These are phyloP conservation scores for Aspergillus phoenicis DNA, from an alignment of 2,329 filamentous ascomycete species.

Conservation along the genomic window DNA sequence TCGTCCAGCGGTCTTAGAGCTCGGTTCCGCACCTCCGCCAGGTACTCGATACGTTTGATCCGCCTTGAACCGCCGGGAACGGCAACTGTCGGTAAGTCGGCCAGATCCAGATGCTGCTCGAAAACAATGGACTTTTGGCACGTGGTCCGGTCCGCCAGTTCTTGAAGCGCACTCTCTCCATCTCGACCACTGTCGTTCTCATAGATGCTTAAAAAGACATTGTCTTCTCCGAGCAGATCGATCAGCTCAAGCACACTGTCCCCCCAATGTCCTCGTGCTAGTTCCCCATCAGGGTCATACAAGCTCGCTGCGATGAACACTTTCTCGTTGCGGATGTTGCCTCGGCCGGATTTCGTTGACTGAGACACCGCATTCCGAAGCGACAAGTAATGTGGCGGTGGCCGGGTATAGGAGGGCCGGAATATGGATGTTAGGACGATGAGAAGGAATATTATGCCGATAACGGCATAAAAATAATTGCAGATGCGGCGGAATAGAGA, in stretches of 20 bases:
- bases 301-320: conserved; percentile 75
- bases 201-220: conserved; percentile 73
- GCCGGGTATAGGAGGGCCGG: conserved; percentile 59
- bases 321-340: conserved; percentile 62
- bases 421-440: conserved; percentile 50
- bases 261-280: conserved; percentile 68
- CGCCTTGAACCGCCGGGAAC: conserved; percentile 64
- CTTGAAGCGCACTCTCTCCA: conserved; percentile 57
- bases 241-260: conserved; percentile 62
- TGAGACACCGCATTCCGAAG: conserved; percentile 35
- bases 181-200: conserved; percentile 67
- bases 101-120: conserved; percentile 61
- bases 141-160: conserved; percentile 54
- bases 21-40: conserved; percentile 72
- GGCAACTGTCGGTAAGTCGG: conserved; percentile 60
- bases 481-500: conserved; percentile 35
- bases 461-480: conserved; percentile 32
- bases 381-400: conserved; percentile 55
- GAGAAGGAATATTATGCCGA: conserved; percentile 20
- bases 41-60: conserved; percentile 73
- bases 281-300: conserved; percentile 63
- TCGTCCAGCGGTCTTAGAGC: conserved; percentile 66
- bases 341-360: conserved; percentile 44
- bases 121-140: conserved; percentile 60
- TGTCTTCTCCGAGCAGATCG: conserved; percentile 65